Evolutionary conservation across 108 stramenopile genomes (phyloP).

Genomic region (Conticribra weissflogii): DNA sequence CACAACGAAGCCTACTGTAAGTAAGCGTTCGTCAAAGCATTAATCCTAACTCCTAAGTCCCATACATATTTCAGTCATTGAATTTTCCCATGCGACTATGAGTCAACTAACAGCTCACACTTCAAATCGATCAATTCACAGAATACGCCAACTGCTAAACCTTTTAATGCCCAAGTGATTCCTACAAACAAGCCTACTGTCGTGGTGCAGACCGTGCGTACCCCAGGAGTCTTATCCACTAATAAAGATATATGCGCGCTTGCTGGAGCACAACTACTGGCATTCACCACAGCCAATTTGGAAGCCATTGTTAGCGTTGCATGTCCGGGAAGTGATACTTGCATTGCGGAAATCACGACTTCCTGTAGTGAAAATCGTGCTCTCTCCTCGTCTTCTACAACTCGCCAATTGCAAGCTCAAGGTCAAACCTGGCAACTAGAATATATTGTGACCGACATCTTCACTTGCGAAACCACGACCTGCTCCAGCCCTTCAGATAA

Average conservation of each 20-base stretch:
- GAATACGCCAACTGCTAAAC: no score
- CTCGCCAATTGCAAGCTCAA: background rate
- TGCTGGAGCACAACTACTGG: background rate
- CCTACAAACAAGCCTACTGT: background rate
- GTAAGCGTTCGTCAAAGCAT: no score
- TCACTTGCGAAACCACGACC: conserved; percentile 6
- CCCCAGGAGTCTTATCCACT: background rate
- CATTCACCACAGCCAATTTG: background rate
- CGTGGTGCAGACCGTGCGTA: background rate
- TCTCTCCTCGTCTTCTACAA: background rate
- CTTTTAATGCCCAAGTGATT: no score
- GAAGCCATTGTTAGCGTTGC: background rate
- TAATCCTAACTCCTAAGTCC: no score
- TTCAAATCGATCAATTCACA: no score
- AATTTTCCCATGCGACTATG: no score
- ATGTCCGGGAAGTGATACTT: background rate
- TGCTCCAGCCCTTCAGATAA: background rate
- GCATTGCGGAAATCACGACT: background rate
- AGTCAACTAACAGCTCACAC: no score
- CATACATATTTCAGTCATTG: no score
- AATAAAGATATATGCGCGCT: conserved; percentile 5
- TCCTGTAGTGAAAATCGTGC: background rate
- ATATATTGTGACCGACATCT: conserved; percentile 9
- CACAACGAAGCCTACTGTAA: no score
- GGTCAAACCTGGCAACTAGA: conserved; percentile 12